These are phyloP conservation scores for Alternaria sp. DNA, from an alignment of 2,329 filamentous ascomycete genomes.

Conservation along the genomic window DNA sequence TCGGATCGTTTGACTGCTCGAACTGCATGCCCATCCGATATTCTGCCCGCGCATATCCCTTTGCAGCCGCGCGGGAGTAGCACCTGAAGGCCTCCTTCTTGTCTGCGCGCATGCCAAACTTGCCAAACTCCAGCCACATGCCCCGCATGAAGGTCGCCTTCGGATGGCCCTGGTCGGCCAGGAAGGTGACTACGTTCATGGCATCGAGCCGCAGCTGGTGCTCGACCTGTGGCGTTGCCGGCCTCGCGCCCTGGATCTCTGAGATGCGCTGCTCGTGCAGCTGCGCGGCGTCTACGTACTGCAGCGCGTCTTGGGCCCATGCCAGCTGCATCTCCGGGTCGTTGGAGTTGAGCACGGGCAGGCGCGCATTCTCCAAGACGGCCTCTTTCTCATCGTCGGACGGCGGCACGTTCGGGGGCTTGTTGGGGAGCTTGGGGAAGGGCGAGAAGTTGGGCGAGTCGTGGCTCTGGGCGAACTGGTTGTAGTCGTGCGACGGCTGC, in stretches of 20 bases:
- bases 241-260: constrained; percentile 64
- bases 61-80: constrained; percentile 84
- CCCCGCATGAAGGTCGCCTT: constrained; percentile 92
- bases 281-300: constrained; percentile 83
- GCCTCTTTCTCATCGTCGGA: constrained; percentile 94
- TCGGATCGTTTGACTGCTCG: constrained; percentile 90
- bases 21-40: constrained; percentile 99
- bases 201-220: constrained; percentile 88
- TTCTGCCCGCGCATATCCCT: constrained; percentile 85
- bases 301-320: constrained; percentile 92
- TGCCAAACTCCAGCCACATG: constrained; percentile 98
- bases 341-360: constrained; percentile 86
- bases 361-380: constrained; percentile 81
- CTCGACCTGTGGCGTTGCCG: constrained; percentile 83
- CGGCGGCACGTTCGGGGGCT: constrained; percentile 86
- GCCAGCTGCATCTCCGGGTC: constrained; percentile 96
- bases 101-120: constrained; percentile 87
- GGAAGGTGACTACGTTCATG: constrained; percentile 87
- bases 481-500: constrained; percentile 47
- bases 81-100: constrained; percentile 92
- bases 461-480: constrained; percentile 47
- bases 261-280: constrained; percentile 76
- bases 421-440: constrained; percentile 81
- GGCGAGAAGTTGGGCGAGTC: constrained; percentile 83
- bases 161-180: constrained; percentile 90